Evolutionary conservation across 805 yeast genomes (phyloP), one percentile per base, ranked within the genome.

Genomic region (Candida nemodendra): DNA sequence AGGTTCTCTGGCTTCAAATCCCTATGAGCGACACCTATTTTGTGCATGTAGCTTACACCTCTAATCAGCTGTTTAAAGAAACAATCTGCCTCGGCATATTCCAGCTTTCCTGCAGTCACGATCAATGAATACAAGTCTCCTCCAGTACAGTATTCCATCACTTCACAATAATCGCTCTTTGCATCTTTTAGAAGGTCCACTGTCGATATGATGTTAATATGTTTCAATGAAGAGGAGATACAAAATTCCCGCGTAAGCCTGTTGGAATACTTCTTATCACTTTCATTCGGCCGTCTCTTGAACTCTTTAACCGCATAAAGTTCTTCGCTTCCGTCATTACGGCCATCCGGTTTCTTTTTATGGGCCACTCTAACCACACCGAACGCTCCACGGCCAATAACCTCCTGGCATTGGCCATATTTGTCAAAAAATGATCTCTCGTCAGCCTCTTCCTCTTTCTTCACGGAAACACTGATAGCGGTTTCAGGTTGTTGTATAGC

Each of bases 401-500:
- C 86, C 59, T 91, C 98, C 62, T 88, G 96, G 60, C 98, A 91
- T 36, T 84, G 75, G 29, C 99, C 99, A 60, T 91, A 91, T 58
- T 90, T 85, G 51, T 89, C 90, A 7, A 79, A 83, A 59, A 91
- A 84, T 8, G 90, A 78, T 32, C 78, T 55, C 24, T 66, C 54
- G 52, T 71, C 77, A 39, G 57, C 57, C 38, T 50, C 47, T 9
- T 41, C 41, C 9, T 35, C 30, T n/a, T n/a, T n/a, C 19, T 25
- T 39, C 32, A 39, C 44, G 6, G 45, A 35, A 34, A 53, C 52
- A 40, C 54, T 51, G 17, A 45, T 31, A 5, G 58, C 52, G 15
- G 47, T 51, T 14, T 36, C 30, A 1, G 62, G 61, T 32, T 56
- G 60, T 28, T 44, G 45, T 13, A 34, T 34, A 9, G 32, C 25